Conservation (phyloP, 2,329 filamentous ascomycete species). For the Cercospora janseana region DNA sequence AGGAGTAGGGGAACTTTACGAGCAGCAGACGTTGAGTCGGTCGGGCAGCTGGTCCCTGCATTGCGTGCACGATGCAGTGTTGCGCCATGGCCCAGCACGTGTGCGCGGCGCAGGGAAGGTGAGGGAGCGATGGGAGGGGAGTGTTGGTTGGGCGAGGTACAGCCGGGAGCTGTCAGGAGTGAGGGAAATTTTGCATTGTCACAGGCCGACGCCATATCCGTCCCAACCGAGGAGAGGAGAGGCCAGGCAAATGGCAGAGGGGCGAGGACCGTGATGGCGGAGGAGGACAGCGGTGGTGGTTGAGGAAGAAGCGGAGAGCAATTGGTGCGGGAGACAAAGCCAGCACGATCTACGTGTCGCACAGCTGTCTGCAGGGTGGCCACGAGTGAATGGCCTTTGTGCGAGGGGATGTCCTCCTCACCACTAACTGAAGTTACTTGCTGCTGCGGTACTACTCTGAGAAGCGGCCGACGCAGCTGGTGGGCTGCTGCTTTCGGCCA, state of each 20-base stretch:
- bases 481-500: no score
- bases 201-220: conserved; percentile 3
- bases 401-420: no score
- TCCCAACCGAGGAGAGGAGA: conserved; percentile 5
- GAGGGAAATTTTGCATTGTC: conserved; percentile 4
- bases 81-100: not conserved
- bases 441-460: no score
- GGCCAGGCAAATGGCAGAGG: no score
- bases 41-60: not conserved
- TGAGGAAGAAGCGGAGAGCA: no score
- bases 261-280: not conserved
- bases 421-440: no score
- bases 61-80: not conserved
- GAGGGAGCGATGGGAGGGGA: not conserved
- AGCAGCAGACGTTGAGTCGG: not conserved
- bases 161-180: not conserved
- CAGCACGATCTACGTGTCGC: not conserved
- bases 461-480: no score
- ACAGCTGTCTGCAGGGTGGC: not conserved
- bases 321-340: not conserved
- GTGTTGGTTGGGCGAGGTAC: conserved; percentile 4
- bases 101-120: not conserved
- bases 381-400: not conserved
- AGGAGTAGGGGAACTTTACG: no score
- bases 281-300: not conserved